phyloP scores from a whole-genome alignment of 2,329 filamentous ascomycete species.

The Cryoendolithus antarcticus region DNA sequence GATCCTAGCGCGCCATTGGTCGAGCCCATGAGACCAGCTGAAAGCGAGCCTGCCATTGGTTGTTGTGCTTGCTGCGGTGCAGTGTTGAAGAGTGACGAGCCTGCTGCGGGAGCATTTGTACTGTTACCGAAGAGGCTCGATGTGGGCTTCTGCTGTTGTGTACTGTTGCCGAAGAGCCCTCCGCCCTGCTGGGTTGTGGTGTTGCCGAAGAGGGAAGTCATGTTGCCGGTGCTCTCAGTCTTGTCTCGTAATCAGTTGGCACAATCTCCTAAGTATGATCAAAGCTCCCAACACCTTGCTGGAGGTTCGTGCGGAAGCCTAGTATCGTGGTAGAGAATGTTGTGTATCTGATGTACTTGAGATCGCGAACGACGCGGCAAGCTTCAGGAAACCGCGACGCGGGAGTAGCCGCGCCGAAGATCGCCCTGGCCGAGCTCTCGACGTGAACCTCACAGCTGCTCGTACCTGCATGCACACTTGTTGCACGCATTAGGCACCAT shows the following conservation, averaged over 20 bases:
- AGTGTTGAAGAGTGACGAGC: constrained; percentile 9
- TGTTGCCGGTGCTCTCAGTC: background rate
- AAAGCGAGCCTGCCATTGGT: constrained; percentile 11
- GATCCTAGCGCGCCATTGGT: constrained; percentile 12
- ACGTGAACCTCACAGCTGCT: too few species aligned
- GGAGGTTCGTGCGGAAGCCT: too few species aligned
- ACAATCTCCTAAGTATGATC: too few species aligned
- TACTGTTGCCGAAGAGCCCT: constrained; percentile 3
- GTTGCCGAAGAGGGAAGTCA: constrained; percentile 27
- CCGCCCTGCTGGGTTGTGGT: constrained; percentile 13
- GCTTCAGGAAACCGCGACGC: too few species aligned
- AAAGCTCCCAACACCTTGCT: too few species aligned
- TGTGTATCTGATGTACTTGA: too few species aligned
- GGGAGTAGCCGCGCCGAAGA: too few species aligned
- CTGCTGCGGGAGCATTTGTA: constrained; percentile 8
- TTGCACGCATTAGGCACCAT: constrained; percentile 31
- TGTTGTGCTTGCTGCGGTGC: constrained; percentile 11
- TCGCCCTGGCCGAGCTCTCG: too few species aligned
- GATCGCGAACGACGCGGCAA: too few species aligned
- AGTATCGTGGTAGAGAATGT: too few species aligned
- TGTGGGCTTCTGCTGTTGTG: constrained; percentile 5
- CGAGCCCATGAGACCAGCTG: constrained; percentile 16
- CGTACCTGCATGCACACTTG: background rate
- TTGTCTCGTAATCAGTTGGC: too few species aligned
- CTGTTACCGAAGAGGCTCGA: constrained; percentile 5